Evolutionary conservation across 495 filamentous ascomycete genomes (phyloP).

Genomic region (Talaromyces stipitatus): DNA sequence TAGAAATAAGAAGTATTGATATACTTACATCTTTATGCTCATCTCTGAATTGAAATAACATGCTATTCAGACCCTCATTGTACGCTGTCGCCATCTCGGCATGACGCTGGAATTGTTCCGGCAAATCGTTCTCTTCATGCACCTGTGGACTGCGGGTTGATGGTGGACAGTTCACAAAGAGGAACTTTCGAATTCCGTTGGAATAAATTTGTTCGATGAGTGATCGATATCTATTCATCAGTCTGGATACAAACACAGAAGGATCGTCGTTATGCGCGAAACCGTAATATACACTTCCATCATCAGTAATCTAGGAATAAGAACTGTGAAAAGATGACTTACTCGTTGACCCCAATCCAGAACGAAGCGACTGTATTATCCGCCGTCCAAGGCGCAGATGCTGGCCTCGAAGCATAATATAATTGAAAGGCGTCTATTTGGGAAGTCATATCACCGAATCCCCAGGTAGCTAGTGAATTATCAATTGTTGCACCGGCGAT

Average conservation of each 20-base stretch:
- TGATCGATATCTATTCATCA: background rate
- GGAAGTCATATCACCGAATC: slow-evolving; percentile 18
- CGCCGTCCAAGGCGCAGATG: slow-evolving; percentile 46
- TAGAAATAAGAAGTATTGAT: background rate
- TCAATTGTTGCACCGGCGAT: slow-evolving; percentile 65
- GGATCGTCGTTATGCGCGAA: background rate
- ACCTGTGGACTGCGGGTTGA: slow-evolving; percentile 58
- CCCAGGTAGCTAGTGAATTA: slow-evolving; percentile 40
- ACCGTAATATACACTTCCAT: background rate
- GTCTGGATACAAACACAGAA: background rate
- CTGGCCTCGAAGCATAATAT: slow-evolving; percentile 21
- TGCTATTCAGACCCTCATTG: slow-evolving; percentile 18
- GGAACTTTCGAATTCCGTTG: slow-evolving; percentile 64
- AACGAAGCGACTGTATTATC: slow-evolving; percentile 50
- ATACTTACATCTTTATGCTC: slow-evolving; percentile 20
- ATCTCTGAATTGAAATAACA: slow-evolving; percentile 18
- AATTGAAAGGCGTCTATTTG: slow-evolving; percentile 24
- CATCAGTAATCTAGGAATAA: background rate
- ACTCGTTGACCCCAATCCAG: slow-evolving; percentile 68
- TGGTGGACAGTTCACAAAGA: slow-evolving; percentile 69
- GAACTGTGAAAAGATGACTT: background rate
- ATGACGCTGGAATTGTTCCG: slow-evolving; percentile 14
- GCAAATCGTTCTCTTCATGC: slow-evolving; percentile 13
- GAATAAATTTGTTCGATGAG: slow-evolving; percentile 51
- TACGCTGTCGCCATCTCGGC: slow-evolving; percentile 24